Evolutionary conservation across 2,329 filamentous ascomycete species (phyloP).

Genomic region (Dichotomopilus funicola): DNA sequence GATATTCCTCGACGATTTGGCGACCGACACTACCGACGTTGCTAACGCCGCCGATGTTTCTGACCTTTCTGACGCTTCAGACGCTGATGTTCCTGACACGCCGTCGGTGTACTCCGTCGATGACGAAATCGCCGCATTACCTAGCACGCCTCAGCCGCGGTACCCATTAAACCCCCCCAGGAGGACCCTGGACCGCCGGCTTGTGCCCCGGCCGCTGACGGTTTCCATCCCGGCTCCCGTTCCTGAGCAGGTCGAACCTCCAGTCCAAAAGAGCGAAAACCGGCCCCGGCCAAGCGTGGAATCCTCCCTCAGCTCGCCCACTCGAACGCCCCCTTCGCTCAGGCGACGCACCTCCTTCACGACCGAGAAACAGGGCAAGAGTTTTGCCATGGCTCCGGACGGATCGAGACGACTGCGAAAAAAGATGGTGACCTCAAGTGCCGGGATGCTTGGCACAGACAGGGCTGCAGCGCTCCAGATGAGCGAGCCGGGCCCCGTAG

Average conservation of each 20-base stretch:
- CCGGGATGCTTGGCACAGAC: slow-evolving; percentile 19
- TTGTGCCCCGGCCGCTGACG: slow-evolving; percentile 13
- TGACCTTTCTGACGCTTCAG: no score
- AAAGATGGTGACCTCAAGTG: not conserved
- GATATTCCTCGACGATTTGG: no score
- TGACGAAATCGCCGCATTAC: slow-evolving; percentile 7
- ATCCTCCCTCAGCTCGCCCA: not conserved
- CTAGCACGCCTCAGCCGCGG: not conserved
- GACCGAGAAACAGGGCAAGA: slow-evolving; percentile 14
- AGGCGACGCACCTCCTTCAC: slow-evolving; percentile 14
- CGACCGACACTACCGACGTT: no score
- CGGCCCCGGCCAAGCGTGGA: no score
- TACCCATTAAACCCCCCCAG: not conserved
- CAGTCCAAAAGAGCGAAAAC: no score
- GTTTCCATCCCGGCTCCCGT: slow-evolving; percentile 14
- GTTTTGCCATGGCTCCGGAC: slow-evolving; percentile 16
- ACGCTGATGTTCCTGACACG: slow-evolving; percentile 22
- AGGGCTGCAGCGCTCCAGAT: slow-evolving; percentile 13
- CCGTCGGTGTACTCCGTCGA: slow-evolving; percentile 29
- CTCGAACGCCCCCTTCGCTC: slow-evolving; percentile 8
- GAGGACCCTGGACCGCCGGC: not conserved
- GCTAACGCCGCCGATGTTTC: no score
- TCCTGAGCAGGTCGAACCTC: no score
- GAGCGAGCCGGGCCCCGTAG: not conserved
- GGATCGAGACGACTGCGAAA: slow-evolving; percentile 21